Conservation (phyloP, 257 asterid species). For the Penstemon barbatus region DNA sequence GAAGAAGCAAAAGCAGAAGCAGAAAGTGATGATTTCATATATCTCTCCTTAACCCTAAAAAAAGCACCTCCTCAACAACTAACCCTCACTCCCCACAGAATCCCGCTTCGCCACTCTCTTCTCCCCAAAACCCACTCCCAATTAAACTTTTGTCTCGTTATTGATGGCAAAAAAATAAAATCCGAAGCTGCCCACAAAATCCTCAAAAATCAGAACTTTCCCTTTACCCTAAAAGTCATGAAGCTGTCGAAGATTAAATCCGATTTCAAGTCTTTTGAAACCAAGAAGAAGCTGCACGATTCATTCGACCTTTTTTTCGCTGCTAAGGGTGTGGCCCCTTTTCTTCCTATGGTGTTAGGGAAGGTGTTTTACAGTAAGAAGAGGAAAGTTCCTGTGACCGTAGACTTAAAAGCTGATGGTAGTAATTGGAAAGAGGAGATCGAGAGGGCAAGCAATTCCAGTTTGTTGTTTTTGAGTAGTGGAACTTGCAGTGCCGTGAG, state of each 20-base stretch:
- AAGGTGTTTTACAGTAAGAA: slow-evolving; percentile 72
- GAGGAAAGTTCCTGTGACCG: slow-evolving; percentile 65
- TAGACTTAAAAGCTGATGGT: slow-evolving; percentile 48
- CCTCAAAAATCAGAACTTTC: slow-evolving; percentile 37
- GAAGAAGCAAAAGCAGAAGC: slow-evolving; percentile 24
- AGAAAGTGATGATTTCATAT: slow-evolving; percentile 53
- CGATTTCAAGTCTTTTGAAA: slow-evolving; percentile 59
- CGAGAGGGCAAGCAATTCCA: slow-evolving; percentile 47
- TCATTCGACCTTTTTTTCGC: slow-evolving; percentile 66
- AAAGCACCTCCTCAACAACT: slow-evolving; percentile 50
- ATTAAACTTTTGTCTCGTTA: slow-evolving; percentile 54
- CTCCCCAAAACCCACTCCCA: slow-evolving; percentile 29
- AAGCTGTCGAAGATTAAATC: slow-evolving; percentile 70
- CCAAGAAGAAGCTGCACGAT: slow-evolving; percentile 48
- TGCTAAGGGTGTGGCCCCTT: slow-evolving; percentile 35
- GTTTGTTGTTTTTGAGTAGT: slow-evolving; percentile 61
- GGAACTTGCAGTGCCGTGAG: slow-evolving; percentile 71
- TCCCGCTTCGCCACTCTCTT: slow-evolving; percentile 55
- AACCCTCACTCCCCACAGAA: slow-evolving; percentile 44
- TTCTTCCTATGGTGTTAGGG: slow-evolving; percentile 66
- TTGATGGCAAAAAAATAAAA: slow-evolving; percentile 66
- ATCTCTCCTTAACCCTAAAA: slow-evolving; percentile 66
- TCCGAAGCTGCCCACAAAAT: slow-evolving; percentile 45
- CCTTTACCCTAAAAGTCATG: slow-evolving; percentile 41
- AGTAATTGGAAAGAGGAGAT: slow-evolving; percentile 77